phyloP scores from a whole-genome alignment of 2,329 filamentous ascomycete species.

The Pseudogymnoascus destructans region DNA sequence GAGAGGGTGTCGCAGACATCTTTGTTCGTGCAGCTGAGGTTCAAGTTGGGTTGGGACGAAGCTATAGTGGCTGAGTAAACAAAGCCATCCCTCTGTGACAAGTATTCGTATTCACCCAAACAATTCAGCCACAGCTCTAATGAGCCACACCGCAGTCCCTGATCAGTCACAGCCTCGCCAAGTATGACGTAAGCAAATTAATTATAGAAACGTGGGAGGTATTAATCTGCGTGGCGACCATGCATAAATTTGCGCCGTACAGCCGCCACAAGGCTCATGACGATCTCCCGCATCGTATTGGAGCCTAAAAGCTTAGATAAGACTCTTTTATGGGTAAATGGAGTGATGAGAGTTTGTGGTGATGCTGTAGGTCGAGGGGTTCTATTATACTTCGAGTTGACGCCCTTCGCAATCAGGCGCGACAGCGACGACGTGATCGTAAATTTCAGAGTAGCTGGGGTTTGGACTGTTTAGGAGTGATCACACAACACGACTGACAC shows the following conservation, averaged over 20 bases:
- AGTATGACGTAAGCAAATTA: not conserved
- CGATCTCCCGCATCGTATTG: not conserved
- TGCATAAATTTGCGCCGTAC: slow-evolving; percentile 1
- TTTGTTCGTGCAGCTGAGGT: not conserved
- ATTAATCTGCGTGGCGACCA: not conserved
- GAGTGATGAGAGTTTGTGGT: slow-evolving; percentile 16
- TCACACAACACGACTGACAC: slow-evolving; percentile 15
- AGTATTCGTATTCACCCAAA: not conserved
- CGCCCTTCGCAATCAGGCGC: slow-evolving; percentile 11
- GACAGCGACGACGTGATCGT: slow-evolving; percentile 13
- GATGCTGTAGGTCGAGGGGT: slow-evolving; percentile 13
- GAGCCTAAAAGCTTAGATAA: slow-evolving; percentile 16
- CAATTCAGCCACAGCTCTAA: no score
- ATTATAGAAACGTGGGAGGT: not conserved
- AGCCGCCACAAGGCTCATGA: not conserved
- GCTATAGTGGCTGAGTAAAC: not conserved
- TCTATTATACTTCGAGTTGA: slow-evolving; percentile 13
- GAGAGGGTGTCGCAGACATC: slow-evolving; percentile 11
- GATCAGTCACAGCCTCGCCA: not conserved
- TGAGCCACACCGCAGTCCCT: not conserved
- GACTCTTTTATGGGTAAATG: slow-evolving; percentile 17
- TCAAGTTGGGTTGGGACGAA: not conserved
- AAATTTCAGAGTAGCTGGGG: slow-evolving; percentile 14
- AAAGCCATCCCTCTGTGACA: not conserved
- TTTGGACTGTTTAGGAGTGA: slow-evolving; percentile 13